These are phyloP conservation scores for Plasmopara muralis DNA, from an alignment of 352 stramenopile species.

Conservation along the genomic window DNA sequence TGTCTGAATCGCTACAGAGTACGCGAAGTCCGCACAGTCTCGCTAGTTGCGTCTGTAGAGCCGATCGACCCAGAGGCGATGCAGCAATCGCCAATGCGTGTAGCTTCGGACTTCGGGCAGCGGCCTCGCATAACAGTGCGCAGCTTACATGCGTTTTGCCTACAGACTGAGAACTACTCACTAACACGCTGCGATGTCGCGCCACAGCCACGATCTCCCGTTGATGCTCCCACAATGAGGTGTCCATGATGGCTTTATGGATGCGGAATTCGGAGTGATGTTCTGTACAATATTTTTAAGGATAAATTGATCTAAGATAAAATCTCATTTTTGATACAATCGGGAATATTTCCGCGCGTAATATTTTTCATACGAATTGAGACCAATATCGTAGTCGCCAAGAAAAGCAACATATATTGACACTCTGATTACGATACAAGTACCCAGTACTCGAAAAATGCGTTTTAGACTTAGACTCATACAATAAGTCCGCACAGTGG, in stretches of 20 bases:
- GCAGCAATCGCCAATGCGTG: slow-evolving; percentile 40
- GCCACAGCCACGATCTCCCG: slow-evolving; percentile 66
- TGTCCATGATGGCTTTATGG: slow-evolving; percentile 15
- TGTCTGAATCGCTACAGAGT: slow-evolving; percentile 26
- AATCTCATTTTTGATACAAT: no score
- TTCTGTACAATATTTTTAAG: no score
- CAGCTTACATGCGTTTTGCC: slow-evolving; percentile 70
- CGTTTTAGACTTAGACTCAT: no score
- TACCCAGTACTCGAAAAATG: no score
- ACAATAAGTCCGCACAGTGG: no score
- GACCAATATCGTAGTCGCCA: no score
- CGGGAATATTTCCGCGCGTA: no score
- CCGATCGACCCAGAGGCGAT: slow-evolving; percentile 19
- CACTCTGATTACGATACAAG: no score
- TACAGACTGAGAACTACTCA: slow-evolving; percentile 46
- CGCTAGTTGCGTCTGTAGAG: slow-evolving; percentile 34
- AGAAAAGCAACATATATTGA: no score
- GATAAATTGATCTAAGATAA: no score
- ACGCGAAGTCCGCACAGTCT: slow-evolving; percentile 37
- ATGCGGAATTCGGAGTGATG: background rate
- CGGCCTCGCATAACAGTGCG: slow-evolving; percentile 40
- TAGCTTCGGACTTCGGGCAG: slow-evolving; percentile 8
- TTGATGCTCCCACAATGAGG: slow-evolving; percentile 51
- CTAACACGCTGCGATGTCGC: slow-evolving; percentile 45
- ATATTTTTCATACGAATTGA: no score